Evolutionary conservation across 2,329 filamentous ascomycete genomes (phyloP).

Genomic region (Talaromyces pinophilus): DNA sequence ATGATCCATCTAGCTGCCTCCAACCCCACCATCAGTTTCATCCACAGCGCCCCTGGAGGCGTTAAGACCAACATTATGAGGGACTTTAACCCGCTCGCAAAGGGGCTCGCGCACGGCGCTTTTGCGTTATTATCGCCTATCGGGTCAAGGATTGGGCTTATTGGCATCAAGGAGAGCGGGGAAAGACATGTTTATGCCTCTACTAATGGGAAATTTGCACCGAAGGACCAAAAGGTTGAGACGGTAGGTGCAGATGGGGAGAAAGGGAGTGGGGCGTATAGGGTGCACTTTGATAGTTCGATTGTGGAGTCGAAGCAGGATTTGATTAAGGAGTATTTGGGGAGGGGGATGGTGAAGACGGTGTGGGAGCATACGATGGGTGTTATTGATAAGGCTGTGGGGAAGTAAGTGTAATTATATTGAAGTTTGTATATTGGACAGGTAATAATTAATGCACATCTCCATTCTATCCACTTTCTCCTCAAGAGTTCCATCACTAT

Average conservation of each 20-base stretch:
- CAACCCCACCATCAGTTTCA: slow-evolving; percentile 51
- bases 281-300: slow-evolving; percentile 26
- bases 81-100: slow-evolving; percentile 46
- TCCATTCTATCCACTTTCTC: not conserved
- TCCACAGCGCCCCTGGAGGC: slow-evolving; percentile 52
- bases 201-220: slow-evolving; percentile 25
- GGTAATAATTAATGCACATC: not conserved
- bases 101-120: not conserved
- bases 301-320: slow-evolving; percentile 20
- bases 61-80: slow-evolving; percentile 54
- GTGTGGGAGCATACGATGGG: slow-evolving; percentile 29
- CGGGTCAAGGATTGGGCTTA: slow-evolving; percentile 18
- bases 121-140: slow-evolving; percentile 23
- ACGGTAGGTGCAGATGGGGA: slow-evolving; percentile 25
- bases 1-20: slow-evolving; percentile 52
- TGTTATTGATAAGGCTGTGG: slow-evolving; percentile 24
- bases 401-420: not conserved
- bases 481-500: not conserved
- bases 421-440: not conserved
- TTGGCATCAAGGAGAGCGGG: slow-evolving; percentile 27
- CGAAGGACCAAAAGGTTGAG: slow-evolving; percentile 18
- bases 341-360: slow-evolving; percentile 25
- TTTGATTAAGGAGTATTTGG: slow-evolving; percentile 24
- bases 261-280: slow-evolving; percentile 28
- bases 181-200: slow-evolving; percentile 29